A percentile compares a stretch with the other conserved stretches of the same genome.
Evolutionary conservation across 2,329 filamentous ascomycete species (phyloP).

Genomic region (Diaporthe sp.): DNA sequence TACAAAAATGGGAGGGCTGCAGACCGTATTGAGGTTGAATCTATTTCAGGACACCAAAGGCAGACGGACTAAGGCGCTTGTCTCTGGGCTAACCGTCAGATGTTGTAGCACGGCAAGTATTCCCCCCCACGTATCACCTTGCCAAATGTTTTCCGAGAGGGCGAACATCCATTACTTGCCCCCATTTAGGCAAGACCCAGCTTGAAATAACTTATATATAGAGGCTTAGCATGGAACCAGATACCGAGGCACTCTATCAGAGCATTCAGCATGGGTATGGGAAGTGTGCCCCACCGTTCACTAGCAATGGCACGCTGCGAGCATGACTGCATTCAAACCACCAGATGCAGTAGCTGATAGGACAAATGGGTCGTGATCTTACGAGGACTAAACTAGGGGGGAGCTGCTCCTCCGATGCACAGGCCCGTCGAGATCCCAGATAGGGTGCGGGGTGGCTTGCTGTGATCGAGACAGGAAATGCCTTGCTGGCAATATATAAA

Average conservation of each 20-base stretch:
- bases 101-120: too few species aligned
- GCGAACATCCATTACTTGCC: too few species aligned
- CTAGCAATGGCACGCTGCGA: background rate
- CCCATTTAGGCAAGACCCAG: too few species aligned
- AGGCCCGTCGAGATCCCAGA: background rate
- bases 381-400: background rate
- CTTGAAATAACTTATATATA: background rate
- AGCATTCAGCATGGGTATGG: too few species aligned
- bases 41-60: too few species aligned
- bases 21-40: too few species aligned
- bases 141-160: too few species aligned
- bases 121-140: too few species aligned
- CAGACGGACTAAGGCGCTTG: too few species aligned
- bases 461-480: background rate
- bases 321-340: slow-evolving; percentile 7
- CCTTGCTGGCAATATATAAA: background rate
- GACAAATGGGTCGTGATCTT: background rate
- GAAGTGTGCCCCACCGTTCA: background rate
- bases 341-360: background rate
- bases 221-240: background rate
- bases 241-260: too few species aligned
- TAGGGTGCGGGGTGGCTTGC: background rate
- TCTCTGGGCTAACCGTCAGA: too few species aligned
- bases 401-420: background rate
- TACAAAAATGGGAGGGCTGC: too few species aligned